Evolutionary conservation across 2,329 filamentous ascomycete species (phyloP), one percentile per base, ranked within the genome.

Genomic region (Bipolaris victoriae): DNA sequence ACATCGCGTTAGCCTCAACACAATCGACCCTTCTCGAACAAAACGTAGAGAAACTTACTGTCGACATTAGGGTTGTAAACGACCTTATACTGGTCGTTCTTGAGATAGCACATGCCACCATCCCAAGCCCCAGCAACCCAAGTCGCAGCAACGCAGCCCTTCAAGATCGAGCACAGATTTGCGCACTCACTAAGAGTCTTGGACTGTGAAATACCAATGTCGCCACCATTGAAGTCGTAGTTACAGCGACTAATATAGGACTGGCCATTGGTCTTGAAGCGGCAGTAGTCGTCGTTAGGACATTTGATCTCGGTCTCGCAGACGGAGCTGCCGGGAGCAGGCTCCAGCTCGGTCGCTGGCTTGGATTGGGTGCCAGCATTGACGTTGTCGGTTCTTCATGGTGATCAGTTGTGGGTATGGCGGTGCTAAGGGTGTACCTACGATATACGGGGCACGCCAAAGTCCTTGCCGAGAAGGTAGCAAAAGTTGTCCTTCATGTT

Each of bases 401-500:
- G 26, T 36, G 39, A 20, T 37, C 9, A 41, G 26, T 2, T n/a
- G 11, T 33, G 20, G 7, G n/a, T 7, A 22, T 7, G 2, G 7
- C 43, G 47, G 37, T 16, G 33, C 5, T 44, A 15, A 2, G 5
- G 22, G 7, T 20, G 9, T 54, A 51, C 55, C 49, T 24, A 60
- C 58, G 36, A 45, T n/a, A 31, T 39, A 13, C 47, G 48, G 35
- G 52, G 47, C 7, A 16, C 33, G 7, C 54, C 57, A 20, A 57
- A 31, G 11, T 36, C 40, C 13, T 26, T 18, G 33, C 61, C 61
- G 22, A 64, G 48, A 20, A 62, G 54, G 49, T 64, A 62, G 57
- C 61, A 64, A 48, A 55, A 60, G 9, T 48, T 35, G 16, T 43
- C 51, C 31, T 60, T 60, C 20, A 50, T 41, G 39, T 62, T 62